phyloP scores from a whole-genome alignment of 345 rosid species.

The Erucastrum elatum region DNA sequence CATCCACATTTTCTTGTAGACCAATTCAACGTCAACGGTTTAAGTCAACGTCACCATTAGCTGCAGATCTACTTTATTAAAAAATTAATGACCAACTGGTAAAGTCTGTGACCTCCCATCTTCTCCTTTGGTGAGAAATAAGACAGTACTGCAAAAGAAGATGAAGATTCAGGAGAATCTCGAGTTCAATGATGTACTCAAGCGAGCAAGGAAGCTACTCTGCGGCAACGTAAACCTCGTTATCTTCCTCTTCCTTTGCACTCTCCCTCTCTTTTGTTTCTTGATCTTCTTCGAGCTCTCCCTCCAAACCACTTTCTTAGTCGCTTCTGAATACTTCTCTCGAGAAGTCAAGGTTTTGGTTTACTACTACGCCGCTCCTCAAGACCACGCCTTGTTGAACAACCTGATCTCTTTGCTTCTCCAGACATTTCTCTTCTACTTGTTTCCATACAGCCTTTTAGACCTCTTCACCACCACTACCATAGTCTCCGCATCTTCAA shows the following conservation, averaged over 20 bases:
- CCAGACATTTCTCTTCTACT: conserved; percentile 9
- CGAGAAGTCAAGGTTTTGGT: background rate
- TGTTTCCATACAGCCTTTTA: conserved; percentile 30
- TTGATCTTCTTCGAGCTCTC: conserved; percentile 32
- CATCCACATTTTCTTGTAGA: background rate
- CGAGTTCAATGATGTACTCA: conserved; percentile 28
- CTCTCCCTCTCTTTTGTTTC: conserved; percentile 43
- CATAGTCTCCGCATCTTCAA: background rate
- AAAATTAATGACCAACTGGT: background rate
- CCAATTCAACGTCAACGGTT: background rate
- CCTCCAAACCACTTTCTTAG: conserved; percentile 27
- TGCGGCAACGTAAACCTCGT: conserved; percentile 18
- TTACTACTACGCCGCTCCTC: background rate
- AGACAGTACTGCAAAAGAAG: background rate
- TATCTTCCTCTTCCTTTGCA: conserved; percentile 32
- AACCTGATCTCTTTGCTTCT: conserved; percentile 14
- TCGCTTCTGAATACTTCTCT: conserved; percentile 5
- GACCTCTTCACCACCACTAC: conserved; percentile 41
- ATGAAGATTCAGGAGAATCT: conserved; percentile 37
- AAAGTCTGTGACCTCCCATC: background rate
- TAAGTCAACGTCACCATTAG: background rate
- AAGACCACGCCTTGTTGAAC: background rate
- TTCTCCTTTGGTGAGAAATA: background rate
- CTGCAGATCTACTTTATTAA: background rate
- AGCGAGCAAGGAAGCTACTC: conserved; percentile 31